Percentiles rank a stretch among this genome's conserved stretches.
These are phyloP conservation scores for Eucalyptus caleyi DNA, from an alignment of 345 rosid genomes.

Conservation along the genomic window DNA sequence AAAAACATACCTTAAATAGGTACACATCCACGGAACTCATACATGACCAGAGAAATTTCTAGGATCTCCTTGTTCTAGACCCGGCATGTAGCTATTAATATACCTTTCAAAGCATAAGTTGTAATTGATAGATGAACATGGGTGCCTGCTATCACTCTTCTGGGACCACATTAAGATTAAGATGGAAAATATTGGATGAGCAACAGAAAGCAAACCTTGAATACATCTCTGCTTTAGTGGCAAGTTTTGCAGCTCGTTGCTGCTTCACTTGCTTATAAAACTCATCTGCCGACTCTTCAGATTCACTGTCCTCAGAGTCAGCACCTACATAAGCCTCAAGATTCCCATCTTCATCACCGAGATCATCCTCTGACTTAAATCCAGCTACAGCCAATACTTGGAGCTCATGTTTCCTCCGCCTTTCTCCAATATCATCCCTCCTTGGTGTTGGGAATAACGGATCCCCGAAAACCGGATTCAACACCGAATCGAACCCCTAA, in stretches of 20 bases:
- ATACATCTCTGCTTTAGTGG: constrained; percentile 57
- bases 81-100: too few relatives aligned
- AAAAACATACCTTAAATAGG: too few relatives aligned
- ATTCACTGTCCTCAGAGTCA: constrained; percentile 14
- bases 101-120: background rate
- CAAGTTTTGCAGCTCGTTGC: constrained; percentile 44
- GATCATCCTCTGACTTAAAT: constrained; percentile 50
- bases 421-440: constrained; percentile 92
- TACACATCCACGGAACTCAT: too few relatives aligned
- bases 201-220: constrained; percentile 26
- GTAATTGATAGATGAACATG: background rate
- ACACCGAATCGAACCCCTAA: too few relatives aligned
- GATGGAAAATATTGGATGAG: background rate
- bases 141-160: background rate
- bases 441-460: too few relatives aligned
- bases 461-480: too few relatives aligned
- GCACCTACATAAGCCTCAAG: constrained; percentile 10
- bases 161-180: background rate
- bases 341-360: constrained; percentile 9
- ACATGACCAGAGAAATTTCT: too few relatives aligned
- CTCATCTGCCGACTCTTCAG: constrained; percentile 48
- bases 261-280: constrained; percentile 47
- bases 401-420: constrained; percentile 79
- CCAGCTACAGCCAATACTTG: constrained; percentile 78
- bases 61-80: too few relatives aligned